Base-by-base conservation (phyloP, 2,329 filamentous ascomycete genomes). In the Penicillium occitanis region DNA sequence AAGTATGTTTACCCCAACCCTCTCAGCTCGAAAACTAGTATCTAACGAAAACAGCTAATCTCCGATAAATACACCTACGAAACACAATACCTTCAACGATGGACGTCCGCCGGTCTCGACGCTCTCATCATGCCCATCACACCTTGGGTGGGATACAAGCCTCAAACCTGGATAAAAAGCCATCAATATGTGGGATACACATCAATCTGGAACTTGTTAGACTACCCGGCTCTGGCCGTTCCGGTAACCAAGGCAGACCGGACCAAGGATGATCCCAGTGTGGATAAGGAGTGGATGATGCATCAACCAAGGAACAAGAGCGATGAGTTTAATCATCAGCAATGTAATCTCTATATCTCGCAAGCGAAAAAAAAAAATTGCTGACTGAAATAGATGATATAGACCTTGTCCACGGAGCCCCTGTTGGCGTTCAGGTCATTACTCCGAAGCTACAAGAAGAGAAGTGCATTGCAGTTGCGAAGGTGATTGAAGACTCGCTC, bases 131-230 rank as follows among this genome's bases (percentile, higher is more conserved):
- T 77, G 73, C 74, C 73, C 1, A 70, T 71, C 61, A 73, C 73
- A 3, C 75, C 73, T 10, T 78, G 67, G 77, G 73, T 73, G 44
- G 75, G 69, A 61, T 73, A 73, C 67, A 73, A 69, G 42, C 73
- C 74, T 22, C 75, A 70, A 67, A 72, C 72, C 11, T 74, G 71
- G 77, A 77, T 73, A 2, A 73, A 74, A 68, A 75, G 70, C 63
- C 76, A 70, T 69, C 74, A 71, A 55, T 79, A 75, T 65, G 71
- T 73, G 64, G 75, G 74, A 17, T 78, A 78, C 64, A 77, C 75
- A 0, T 72, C 71, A 53, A 71, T 78, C 67, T 74, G 77, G 77
- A 75, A 77, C 44, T 30, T 80, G 33, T 37, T 78, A 42, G 71
- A 80, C 1, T 75, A 73, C 68, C 69, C 76, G 4, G 71, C 71